Percentiles rank a stretch among this genome's conserved stretches.
Evolutionary conservation across 495 filamentous ascomycete species (phyloP).

Genomic region (Neurospora sp.): DNA sequence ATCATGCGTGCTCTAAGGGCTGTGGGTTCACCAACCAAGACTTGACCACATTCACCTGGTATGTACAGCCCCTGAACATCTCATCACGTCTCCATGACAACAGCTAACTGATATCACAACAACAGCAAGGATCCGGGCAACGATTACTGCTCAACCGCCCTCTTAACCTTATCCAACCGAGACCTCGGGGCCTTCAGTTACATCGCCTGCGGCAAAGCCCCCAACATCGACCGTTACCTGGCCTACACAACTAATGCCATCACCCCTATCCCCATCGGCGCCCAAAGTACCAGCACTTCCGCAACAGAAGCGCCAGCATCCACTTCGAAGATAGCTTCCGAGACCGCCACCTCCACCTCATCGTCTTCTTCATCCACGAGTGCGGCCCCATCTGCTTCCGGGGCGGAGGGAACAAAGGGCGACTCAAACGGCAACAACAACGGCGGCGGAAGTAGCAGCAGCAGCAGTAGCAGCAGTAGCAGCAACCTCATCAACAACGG

Average conservation of each 20-base stretch:
- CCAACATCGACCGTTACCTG: slow-evolving; percentile 4
- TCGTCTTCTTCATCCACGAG: background rate
- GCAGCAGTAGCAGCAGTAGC: too few species aligned
- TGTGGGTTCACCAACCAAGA: slow-evolving; percentile 1
- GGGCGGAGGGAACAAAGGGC: background rate
- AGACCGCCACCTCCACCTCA: background rate
- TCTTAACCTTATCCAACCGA: slow-evolving; percentile 6
- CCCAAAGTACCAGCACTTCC: background rate
- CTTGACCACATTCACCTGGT: slow-evolving; percentile 15
- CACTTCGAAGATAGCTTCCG: background rate
- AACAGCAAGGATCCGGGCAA: slow-evolving; percentile 2
- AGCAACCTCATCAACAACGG: background rate
- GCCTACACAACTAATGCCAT: slow-evolving; percentile 2
- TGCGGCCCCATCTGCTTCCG: background rate
- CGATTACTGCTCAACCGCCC: slow-evolving; percentile 13
- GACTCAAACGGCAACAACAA: background rate
- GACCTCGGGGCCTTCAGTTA: slow-evolving; percentile 6
- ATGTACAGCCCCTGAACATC: background rate
- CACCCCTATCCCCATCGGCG: background rate
- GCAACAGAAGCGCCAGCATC: background rate
- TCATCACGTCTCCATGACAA: background rate
- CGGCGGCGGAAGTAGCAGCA: too few species aligned
- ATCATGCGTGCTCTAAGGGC: slow-evolving; percentile 4
- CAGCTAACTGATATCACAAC: background rate
- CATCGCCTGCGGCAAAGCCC: slow-evolving; percentile 8